Evolutionary conservation across 441 rosid species (phyloP).

Genomic region (Cnidoscolus chayamansa): DNA sequence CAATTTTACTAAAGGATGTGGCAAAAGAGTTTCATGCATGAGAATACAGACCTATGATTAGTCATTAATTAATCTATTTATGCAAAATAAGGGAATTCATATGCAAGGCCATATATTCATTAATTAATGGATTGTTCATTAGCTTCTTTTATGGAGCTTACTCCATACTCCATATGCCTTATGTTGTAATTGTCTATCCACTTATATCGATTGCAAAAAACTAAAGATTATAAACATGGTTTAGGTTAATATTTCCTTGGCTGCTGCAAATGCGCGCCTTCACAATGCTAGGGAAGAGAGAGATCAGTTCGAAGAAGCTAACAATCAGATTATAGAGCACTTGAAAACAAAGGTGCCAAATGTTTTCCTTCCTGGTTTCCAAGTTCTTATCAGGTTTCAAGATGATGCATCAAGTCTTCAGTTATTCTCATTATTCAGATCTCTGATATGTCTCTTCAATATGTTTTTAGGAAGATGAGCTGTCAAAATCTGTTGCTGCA

Average conservation of each 20-base stretch:
- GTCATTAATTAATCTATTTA: no score
- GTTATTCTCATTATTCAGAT: constrained; percentile 14
- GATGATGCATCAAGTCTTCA: constrained; percentile 3
- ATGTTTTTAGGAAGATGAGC: constrained; percentile 76
- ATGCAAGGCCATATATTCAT: background rate
- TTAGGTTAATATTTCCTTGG: constrained; percentile 85
- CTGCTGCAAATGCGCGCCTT: constrained; percentile 87
- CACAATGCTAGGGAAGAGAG: constrained; percentile 84
- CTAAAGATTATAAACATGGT: constrained; percentile 17
- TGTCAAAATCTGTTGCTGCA: constrained; percentile 71
- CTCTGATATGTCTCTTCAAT: constrained; percentile 21
- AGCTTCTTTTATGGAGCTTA: no score
- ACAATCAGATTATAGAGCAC: constrained; percentile 81
- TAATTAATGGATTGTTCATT: background rate
- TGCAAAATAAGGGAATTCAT: background rate
- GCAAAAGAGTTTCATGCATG: background rate
- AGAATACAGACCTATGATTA: background rate
- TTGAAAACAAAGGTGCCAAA: constrained; percentile 69
- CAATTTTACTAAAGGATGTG: constrained; percentile 3
- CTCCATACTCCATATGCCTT: background rate
- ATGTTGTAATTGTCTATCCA: constrained; percentile 2
- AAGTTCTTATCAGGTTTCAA: constrained; percentile 3
- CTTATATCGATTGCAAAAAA: constrained; percentile 18
- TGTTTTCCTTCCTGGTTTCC: constrained; percentile 19
- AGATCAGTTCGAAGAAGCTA: constrained; percentile 95